These are phyloP conservation scores for Cudoniella acicularis DNA, from an alignment of 495 filamentous ascomycete species.

Conservation along the genomic window DNA sequence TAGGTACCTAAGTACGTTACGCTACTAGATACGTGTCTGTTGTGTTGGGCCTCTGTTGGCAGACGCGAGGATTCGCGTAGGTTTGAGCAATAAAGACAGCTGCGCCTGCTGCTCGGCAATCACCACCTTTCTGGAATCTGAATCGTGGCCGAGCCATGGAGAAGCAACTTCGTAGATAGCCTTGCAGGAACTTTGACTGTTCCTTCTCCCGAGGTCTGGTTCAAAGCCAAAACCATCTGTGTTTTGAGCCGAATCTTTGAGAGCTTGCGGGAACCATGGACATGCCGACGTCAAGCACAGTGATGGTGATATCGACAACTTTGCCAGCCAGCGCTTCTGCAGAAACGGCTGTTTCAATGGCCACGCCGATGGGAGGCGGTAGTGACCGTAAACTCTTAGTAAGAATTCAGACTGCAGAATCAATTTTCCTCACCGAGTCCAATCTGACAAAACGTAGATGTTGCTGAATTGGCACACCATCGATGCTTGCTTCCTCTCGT, in stretches of 20 bases:
- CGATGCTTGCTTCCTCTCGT: constrained; percentile 14
- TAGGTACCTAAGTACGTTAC: no score
- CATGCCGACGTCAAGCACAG: not conserved
- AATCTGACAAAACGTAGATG: constrained; percentile 4
- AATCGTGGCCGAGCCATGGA: no score
- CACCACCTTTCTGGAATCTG: no score
- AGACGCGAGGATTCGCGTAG: no score
- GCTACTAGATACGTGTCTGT: no score
- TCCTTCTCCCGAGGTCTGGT: no score
- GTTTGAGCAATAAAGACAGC: no score
- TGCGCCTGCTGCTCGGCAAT: no score
- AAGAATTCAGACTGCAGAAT: not conserved
- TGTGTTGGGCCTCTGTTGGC: no score
- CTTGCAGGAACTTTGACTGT: no score
- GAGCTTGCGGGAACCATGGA: not conserved
- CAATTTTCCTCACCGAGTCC: not conserved
- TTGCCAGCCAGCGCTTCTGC: not conserved
- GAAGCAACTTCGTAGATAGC: no score
- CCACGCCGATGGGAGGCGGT: not conserved
- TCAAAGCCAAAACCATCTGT: no score
- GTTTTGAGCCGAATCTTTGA: not conserved
- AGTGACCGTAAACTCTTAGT: not conserved
- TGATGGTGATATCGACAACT: not conserved
- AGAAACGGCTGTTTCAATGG: not conserved
- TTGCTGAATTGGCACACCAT: constrained; percentile 18